phyloP scores from a whole-genome alignment of 495 filamentous ascomycete species.

The Pyronema domesticum region DNA sequence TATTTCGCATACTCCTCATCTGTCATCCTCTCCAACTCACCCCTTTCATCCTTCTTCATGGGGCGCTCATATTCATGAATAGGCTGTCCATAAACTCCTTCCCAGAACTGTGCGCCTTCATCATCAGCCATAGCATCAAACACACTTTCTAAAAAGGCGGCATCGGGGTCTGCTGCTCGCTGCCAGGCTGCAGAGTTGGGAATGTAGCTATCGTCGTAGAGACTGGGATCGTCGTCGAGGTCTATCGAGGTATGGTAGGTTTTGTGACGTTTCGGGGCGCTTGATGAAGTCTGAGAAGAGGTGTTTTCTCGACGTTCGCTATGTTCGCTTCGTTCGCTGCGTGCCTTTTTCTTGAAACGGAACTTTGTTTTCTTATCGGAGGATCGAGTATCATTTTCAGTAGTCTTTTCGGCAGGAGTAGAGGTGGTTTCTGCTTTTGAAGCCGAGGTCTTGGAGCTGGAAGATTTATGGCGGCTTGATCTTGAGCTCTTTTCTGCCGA shows the following conservation, averaged over 20 bases:
- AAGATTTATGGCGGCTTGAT: too few species aligned
- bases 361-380: conserved; percentile 6
- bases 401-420: too few species aligned
- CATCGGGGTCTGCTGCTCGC: conserved; percentile 35
- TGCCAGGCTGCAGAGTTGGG: conserved; percentile 27
- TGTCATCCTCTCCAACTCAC: conserved; percentile 64
- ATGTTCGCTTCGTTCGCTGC: background rate
- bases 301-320: background rate
- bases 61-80: conserved; percentile 47
- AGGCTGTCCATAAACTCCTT: conserved; percentile 83
- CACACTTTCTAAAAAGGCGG: conserved; percentile 83
- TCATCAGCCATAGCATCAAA: conserved; percentile 98
- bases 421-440: too few species aligned
- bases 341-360: conserved; percentile 16
- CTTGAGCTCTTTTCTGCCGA: too few species aligned
- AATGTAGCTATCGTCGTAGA: conserved; percentile 36
- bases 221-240: conserved; percentile 25
- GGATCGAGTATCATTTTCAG: too few species aligned
- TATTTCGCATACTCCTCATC: conserved; percentile 80
- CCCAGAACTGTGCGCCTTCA: conserved; percentile 90
- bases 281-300: background rate
- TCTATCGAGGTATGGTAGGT: conserved; percentile 2
- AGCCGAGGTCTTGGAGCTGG: too few species aligned
- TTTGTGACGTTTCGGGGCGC: background rate
- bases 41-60: conserved; percentile 27